Evolutionary conservation across 352 stramenopile genomes (phyloP).

Genomic region (Phytopythium kandeliae): DNA sequence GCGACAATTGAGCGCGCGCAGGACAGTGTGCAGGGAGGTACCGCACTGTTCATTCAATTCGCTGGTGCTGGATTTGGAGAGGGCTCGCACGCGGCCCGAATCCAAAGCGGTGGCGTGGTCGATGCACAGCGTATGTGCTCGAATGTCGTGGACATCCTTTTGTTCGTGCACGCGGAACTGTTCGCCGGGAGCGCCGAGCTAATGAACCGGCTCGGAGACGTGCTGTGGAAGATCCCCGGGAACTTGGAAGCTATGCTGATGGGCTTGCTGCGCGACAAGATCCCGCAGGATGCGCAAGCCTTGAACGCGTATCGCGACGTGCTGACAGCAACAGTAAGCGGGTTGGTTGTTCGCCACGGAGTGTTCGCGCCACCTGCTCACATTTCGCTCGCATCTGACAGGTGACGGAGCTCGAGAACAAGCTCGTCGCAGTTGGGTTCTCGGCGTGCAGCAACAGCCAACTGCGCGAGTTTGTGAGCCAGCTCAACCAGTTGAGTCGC

Average conservation of each 20-base stretch:
- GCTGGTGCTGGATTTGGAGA: constrained; percentile 1
- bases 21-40: constrained; percentile 18
- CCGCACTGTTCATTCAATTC: neutral
- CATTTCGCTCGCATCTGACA: constrained; percentile 8
- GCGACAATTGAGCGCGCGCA: constrained; percentile 13
- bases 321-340: constrained; percentile 26
- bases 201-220: constrained; percentile 43
- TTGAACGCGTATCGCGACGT: constrained; percentile 46
- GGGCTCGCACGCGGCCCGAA: neutral
- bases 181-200: constrained; percentile 33
- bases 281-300: constrained; percentile 49
- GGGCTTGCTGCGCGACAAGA: constrained; percentile 56
- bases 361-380: neutral
- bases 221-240: constrained; percentile 68
- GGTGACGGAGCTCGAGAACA: constrained; percentile 45
- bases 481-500: constrained; percentile 55
- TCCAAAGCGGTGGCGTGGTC: constrained; percentile 15
- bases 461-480: constrained; percentile 45
- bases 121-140: constrained; percentile 29
- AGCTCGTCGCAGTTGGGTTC: constrained; percentile 42
- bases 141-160: constrained; percentile 39
- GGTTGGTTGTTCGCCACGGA: neutral
- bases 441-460: constrained; percentile 43
- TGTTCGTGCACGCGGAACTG: constrained; percentile 50
- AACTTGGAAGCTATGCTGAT: constrained; percentile 66